phyloP scores from a whole-genome alignment of 768 basidiomycete genomes.

The Botryobasidium botryosum region DNA sequence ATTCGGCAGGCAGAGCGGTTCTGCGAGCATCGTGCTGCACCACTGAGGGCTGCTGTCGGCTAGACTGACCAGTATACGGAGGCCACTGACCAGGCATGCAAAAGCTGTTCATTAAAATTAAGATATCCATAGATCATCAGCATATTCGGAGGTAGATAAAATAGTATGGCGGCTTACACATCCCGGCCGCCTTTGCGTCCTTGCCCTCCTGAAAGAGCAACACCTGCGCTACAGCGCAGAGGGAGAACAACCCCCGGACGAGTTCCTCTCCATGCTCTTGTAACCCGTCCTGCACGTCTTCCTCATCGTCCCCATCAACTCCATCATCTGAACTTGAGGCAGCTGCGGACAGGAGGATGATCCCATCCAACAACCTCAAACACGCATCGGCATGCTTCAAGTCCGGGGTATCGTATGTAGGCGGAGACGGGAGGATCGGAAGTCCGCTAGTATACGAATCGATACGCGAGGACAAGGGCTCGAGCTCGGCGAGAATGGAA shows the following conservation, averaged over 20 bases:
- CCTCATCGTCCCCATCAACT: slow-evolving; percentile 3
- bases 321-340: slow-evolving; percentile 2
- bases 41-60: slow-evolving; percentile 46
- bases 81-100: slow-evolving; percentile 36
- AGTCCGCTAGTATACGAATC: slow-evolving; percentile 27
- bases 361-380: slow-evolving; percentile 7
- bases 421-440: slow-evolving; percentile 21
- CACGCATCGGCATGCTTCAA: slow-evolving; percentile 29
- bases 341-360: neutral
- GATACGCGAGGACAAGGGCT: slow-evolving; percentile 25
- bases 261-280: slow-evolving; percentile 5
- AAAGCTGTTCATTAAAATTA: slow-evolving; percentile 18
- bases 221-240: too few relatives aligned
- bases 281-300: too few relatives aligned
- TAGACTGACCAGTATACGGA: slow-evolving; percentile 54
- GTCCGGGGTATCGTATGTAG: slow-evolving; percentile 19
- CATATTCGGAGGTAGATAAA: too few relatives aligned
- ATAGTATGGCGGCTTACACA: too few relatives aligned
- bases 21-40: slow-evolving; percentile 33
- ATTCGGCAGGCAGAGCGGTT: slow-evolving; percentile 30
- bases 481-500: slow-evolving; percentile 25
- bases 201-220: too few relatives aligned
- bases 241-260: slow-evolving; percentile 18
- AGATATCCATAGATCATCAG: neutral
- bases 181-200: too few relatives aligned